Evolutionary conservation across 2,329 filamentous ascomycete genomes (phyloP).

Genomic region (Aurifilum marmelostoma): DNA sequence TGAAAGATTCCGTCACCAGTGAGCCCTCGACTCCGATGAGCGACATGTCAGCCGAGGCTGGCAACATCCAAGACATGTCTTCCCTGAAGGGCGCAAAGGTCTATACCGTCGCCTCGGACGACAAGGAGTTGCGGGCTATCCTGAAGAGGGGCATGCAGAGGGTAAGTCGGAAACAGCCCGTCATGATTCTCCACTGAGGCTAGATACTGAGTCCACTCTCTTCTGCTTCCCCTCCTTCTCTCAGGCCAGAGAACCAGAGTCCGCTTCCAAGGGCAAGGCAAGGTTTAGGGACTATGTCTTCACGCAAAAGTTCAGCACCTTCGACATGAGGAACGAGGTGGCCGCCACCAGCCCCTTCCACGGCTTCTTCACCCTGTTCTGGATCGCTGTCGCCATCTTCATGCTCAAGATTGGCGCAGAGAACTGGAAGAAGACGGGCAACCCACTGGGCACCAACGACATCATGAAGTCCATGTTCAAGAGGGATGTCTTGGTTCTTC

Average conservation of each 20-base stretch:
- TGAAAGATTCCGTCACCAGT: slow-evolving; percentile 14
- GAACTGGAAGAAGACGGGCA: slow-evolving; percentile 72
- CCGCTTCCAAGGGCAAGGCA: slow-evolving; percentile 32
- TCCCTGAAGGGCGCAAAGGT: slow-evolving; percentile 28
- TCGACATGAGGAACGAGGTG: slow-evolving; percentile 71
- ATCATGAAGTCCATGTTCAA: slow-evolving; percentile 70
- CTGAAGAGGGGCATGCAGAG: slow-evolving; percentile 38
- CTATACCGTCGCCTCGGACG: slow-evolving; percentile 38
- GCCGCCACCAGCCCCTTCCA: slow-evolving; percentile 72
- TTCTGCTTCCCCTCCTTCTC: not conserved
- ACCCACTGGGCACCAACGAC: slow-evolving; percentile 69
- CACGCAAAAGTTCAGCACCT: slow-evolving; percentile 72
- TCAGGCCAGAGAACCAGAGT: slow-evolving; percentile 23
- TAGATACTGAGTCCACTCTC: slow-evolving; percentile 29
- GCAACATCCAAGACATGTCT: slow-evolving; percentile 26
- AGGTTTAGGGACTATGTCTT: slow-evolving; percentile 65
- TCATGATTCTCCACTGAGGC: not conserved
- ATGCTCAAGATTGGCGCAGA: slow-evolving; percentile 68
- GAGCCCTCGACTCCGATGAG: slow-evolving; percentile 25
- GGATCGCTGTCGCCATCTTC: slow-evolving; percentile 69
- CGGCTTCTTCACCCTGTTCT: slow-evolving; percentile 80
- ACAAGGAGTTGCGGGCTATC: slow-evolving; percentile 46
- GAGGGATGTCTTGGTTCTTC: slow-evolving; percentile 55
- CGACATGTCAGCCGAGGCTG: slow-evolving; percentile 22
- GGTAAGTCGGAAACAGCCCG: slow-evolving; percentile 23